A percentile compares a stretch with the other conserved stretches of the same genome.
Conservation (phyloP, 2,329 filamentous ascomycete species). For the Exophiala sp. region DNA sequence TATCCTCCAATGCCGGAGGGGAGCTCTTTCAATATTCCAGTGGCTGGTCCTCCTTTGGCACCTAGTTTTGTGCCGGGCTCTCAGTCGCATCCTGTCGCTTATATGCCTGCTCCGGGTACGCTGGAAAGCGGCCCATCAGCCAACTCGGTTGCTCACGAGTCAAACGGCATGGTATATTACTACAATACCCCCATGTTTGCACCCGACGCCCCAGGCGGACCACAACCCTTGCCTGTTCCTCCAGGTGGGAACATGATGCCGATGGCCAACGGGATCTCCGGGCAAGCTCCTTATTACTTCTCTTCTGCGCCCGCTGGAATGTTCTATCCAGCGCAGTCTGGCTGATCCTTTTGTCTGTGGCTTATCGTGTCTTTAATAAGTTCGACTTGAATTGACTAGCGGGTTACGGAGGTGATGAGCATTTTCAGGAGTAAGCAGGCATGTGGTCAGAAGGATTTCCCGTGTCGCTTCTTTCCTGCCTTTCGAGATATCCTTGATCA, state of each 20-base stretch:
- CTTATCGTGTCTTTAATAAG: slow-evolving; percentile 4
- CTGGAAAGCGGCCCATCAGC: slow-evolving; percentile 43
- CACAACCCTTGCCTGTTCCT: slow-evolving; percentile 50
- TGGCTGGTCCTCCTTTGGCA: slow-evolving; percentile 28
- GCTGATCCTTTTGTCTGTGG: slow-evolving; percentile 5
- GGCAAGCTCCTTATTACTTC: slow-evolving; percentile 50
- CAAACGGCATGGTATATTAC: slow-evolving; percentile 95
- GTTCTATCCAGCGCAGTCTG: slow-evolving; percentile 36
- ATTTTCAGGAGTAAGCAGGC: slow-evolving; percentile 17
- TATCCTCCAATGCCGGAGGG: slow-evolving; percentile 53
- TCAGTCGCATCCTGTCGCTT: slow-evolving; percentile 27
- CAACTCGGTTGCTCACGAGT: slow-evolving; percentile 70
- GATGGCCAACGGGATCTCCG: slow-evolving; percentile 75
- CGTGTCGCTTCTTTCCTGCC: slow-evolving; percentile 8
- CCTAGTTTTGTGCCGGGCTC: slow-evolving; percentile 27
- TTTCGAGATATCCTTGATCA: slow-evolving; percentile 18
- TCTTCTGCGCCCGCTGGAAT: slow-evolving; percentile 51
- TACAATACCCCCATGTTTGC: slow-evolving; percentile 61
- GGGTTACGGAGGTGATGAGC: slow-evolving; percentile 15
- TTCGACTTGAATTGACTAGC: slow-evolving; percentile 16
- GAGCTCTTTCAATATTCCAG: slow-evolving; percentile 37
- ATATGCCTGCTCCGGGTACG: slow-evolving; percentile 28
- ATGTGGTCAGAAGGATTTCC: slow-evolving; percentile 8
- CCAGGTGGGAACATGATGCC: slow-evolving; percentile 53
- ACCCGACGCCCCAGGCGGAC: slow-evolving; percentile 35